Percentiles rank a stretch among this genome's conserved stretches.
phyloP scores from a whole-genome alignment of 139 green algal species.

The Klebsormidium nitens region DNA sequence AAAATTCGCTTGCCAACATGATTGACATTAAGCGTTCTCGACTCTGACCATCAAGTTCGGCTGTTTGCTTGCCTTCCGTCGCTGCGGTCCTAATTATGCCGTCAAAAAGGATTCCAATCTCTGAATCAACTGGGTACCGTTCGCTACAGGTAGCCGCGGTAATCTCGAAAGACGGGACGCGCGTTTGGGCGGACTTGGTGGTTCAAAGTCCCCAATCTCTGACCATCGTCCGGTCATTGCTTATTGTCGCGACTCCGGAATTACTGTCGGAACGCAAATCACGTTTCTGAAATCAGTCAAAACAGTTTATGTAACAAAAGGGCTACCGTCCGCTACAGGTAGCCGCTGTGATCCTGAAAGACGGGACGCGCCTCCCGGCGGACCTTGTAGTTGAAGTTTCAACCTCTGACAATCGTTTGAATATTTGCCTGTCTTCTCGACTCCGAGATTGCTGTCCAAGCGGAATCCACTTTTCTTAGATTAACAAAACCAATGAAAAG shows the following conservation, averaged over 20 bases:
- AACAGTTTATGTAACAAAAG: neutral
- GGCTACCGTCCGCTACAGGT: neutral
- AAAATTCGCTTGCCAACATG: too few relatives aligned
- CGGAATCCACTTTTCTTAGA: neutral
- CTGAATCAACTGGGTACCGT: too few relatives aligned
- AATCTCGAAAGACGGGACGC: slow-evolving; percentile 52
- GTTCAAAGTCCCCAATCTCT: too few relatives aligned
- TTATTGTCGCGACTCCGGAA: neutral
- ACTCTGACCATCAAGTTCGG: too few relatives aligned
- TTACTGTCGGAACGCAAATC: neutral
- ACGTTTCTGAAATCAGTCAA: neutral
- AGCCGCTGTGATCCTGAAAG: slow-evolving; percentile 45
- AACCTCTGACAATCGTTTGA: too few relatives aligned
- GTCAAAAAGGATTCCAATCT: too few relatives aligned
- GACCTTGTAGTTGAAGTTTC: slow-evolving; percentile 71
- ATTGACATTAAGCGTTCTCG: too few relatives aligned
- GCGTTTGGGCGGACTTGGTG: slow-evolving; percentile 57
- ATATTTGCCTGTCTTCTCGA: neutral
- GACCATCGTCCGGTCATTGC: too few relatives aligned
- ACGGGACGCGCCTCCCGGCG: slow-evolving; percentile 49
- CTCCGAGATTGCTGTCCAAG: neutral
- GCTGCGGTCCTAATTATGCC: too few relatives aligned
- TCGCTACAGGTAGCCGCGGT: slow-evolving; percentile 13
- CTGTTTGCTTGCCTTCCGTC: too few relatives aligned
- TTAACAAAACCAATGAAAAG: neutral